These are phyloP conservation scores for Echinosophora koreensis DNA, from an alignment of 306 rosid genomes.

Conservation along the genomic window DNA sequence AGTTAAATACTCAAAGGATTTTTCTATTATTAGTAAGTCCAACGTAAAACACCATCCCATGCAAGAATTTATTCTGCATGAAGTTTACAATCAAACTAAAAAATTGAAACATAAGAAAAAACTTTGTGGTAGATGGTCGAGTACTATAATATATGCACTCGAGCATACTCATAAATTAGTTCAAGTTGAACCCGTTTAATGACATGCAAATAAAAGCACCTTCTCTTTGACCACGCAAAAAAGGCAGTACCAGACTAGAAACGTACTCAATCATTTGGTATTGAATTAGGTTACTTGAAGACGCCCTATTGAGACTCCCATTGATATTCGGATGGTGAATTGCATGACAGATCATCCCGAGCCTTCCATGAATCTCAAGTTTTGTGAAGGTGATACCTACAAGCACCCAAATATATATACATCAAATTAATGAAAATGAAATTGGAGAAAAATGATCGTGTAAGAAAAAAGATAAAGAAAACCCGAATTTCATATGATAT, in stretches of 20 bases:
- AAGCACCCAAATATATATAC: neutral
- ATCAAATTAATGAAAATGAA: neutral
- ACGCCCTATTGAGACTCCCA: neutral
- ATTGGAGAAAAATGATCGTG: neutral
- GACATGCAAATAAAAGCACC: neutral
- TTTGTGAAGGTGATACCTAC: constrained; percentile 56
- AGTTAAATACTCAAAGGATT: neutral
- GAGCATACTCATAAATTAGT: too few relatives aligned
- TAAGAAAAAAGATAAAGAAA: neutral
- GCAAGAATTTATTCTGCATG: neutral
- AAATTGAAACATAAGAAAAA: neutral
- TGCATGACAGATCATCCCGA: constrained; percentile 72
- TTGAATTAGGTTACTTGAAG: constrained; percentile 26
- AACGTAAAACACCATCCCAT: neutral
- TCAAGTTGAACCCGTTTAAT: too few relatives aligned
- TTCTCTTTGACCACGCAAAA: too few relatives aligned
- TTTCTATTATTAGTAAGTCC: neutral
- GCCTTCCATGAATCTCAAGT: constrained; percentile 80
- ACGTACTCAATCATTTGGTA: constrained; percentile 70
- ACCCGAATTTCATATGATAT: too few relatives aligned
- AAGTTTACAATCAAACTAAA: neutral
- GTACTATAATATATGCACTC: too few relatives aligned
- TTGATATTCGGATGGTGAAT: constrained; percentile 41
- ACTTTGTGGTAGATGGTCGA: neutral
- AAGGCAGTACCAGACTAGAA: too few relatives aligned